These are phyloP conservation scores for Cystobasidium pallidum DNA, from an alignment of 1,284 basidiomycete genomes.

Conservation along the genomic window DNA sequence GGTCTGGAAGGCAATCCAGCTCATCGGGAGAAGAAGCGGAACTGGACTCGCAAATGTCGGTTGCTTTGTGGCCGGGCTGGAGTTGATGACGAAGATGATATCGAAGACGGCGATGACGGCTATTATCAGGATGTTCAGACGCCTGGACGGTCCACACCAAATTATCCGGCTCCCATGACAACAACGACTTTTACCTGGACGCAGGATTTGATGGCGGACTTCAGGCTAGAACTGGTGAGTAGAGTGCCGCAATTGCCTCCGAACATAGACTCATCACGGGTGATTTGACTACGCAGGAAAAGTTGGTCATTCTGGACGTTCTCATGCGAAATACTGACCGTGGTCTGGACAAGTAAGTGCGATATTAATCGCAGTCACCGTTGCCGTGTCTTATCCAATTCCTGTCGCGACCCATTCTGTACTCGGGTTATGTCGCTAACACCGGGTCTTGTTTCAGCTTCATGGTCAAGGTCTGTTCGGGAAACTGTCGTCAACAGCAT, in stretches of 20 bases:
- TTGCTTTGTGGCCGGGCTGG: slow-evolving; percentile 52
- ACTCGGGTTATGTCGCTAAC: neutral
- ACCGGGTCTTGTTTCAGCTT: slow-evolving; percentile 11
- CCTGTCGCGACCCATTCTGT: too few species aligned
- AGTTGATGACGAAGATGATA: slow-evolving; percentile 69
- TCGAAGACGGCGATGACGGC: slow-evolving; percentile 71
- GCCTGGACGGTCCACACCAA: slow-evolving; percentile 65
- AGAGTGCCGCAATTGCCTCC: slow-evolving; percentile 68
- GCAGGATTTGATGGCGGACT: slow-evolving; percentile 54
- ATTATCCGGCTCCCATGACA: slow-evolving; percentile 56
- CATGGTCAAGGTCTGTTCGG: slow-evolving; percentile 41
- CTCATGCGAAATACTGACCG: slow-evolving; percentile 56
- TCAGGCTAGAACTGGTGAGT: slow-evolving; percentile 62
- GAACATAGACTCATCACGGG: slow-evolving; percentile 64
- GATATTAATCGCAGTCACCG: too few species aligned
- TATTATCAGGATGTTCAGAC: slow-evolving; percentile 51
- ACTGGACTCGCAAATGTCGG: slow-evolving; percentile 39
- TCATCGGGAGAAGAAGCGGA: slow-evolving; percentile 64
- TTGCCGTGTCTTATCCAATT: too few species aligned
- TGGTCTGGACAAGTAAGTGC: slow-evolving; percentile 49
- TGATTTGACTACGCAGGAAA: slow-evolving; percentile 76
- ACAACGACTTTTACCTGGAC: slow-evolving; percentile 54
- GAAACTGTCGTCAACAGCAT: slow-evolving; percentile 23
- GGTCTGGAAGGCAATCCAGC: slow-evolving; percentile 67
- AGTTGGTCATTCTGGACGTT: slow-evolving; percentile 74